Evolutionary conservation across 164 flowering plant genomes (phyloP), one percentile per base, ranked within the genome.

Genomic region (Akebia trifoliata): DNA sequence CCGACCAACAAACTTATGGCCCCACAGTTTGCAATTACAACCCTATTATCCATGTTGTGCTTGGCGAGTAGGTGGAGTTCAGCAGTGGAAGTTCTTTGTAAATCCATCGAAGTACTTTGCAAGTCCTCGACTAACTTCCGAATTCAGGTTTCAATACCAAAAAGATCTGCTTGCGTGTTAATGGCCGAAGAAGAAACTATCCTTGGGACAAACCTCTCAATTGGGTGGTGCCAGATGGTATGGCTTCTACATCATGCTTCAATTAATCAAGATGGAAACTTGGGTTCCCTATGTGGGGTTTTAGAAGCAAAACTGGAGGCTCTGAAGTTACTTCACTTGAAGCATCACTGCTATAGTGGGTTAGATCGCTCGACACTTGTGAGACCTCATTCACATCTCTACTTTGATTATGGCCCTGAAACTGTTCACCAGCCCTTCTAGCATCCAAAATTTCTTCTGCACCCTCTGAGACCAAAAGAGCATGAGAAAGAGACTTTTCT

Each of bases 21-120:
- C 34, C 91, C 94, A 67, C 85, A 84, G 59, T 78, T 75, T 45
- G 89, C 84, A 61, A 89, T 89, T 25, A 83, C 77, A 34, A 83
- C 81, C 59, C 97, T 76, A 49, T 86, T 90, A 62, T 90, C 97
- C 86, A 79, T 78, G 59, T 76, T 81, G 61, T 85, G 77, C 73
- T 77, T 84, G 3, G 97, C 84, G 22, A 89, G 87, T 20, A 81
- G 69, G 46, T 94, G 78, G 15, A 89, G 68, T 61, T 78, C 75
- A 59, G 59, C 38, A 1, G 86, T 75, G 42, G 97, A 87, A 39
- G 66, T 72, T 63, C 83, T 78, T 70, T 81, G 84, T 21, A 63
- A 59, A 48, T 84, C 89, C 56, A 83, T 28, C 6, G 86, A 77
- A 20, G 62, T 38, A 65, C 73, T 75, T 42, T 71, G 74, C 66